Conservation (phyloP, 352 stramenopile genomes). For the Phytophthora pini region DNA sequence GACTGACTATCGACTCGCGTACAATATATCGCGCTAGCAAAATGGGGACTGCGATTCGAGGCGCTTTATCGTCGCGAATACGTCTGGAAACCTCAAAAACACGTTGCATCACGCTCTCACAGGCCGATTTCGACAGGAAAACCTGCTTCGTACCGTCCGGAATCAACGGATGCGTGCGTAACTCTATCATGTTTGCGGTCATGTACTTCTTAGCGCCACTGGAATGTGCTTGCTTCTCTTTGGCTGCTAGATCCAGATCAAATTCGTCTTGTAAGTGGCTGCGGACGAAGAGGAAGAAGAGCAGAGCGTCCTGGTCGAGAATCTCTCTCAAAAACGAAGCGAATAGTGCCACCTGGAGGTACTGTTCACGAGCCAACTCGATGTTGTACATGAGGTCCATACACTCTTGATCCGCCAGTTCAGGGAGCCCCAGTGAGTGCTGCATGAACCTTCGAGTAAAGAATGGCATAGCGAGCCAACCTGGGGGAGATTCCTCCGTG, state of each 20-base stretch:
- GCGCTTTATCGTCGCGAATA: slow-evolving; percentile 9
- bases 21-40: slow-evolving; percentile 55
- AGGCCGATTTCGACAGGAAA: slow-evolving; percentile 44
- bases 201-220: slow-evolving; percentile 56
- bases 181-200: slow-evolving; percentile 31
- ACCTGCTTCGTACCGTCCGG: slow-evolving; percentile 70
- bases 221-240: slow-evolving; percentile 61
- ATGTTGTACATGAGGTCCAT: slow-evolving; percentile 78
- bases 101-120: slow-evolving; percentile 50
- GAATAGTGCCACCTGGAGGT: slow-evolving; percentile 62
- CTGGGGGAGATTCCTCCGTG: slow-evolving; percentile 4
- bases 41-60: slow-evolving; percentile 20
- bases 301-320: slow-evolving; percentile 62
- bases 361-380: slow-evolving; percentile 51
- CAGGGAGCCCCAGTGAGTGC: slow-evolving; percentile 52
- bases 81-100: slow-evolving; percentile 42
- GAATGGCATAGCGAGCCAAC: slow-evolving; percentile 58
- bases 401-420: slow-evolving; percentile 75
- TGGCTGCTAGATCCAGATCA: slow-evolving; percentile 57
- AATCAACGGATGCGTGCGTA: slow-evolving; percentile 52
- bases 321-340: slow-evolving; percentile 74
- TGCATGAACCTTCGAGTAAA: slow-evolving; percentile 64
- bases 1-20: slow-evolving; percentile 25
- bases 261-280: slow-evolving; percentile 55
- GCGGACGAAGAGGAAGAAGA: slow-evolving; percentile 71